These are phyloP conservation scores for Beauveria bassiana DNA, from an alignment of 2,329 filamentous ascomycete genomes.

Conservation along the genomic window DNA sequence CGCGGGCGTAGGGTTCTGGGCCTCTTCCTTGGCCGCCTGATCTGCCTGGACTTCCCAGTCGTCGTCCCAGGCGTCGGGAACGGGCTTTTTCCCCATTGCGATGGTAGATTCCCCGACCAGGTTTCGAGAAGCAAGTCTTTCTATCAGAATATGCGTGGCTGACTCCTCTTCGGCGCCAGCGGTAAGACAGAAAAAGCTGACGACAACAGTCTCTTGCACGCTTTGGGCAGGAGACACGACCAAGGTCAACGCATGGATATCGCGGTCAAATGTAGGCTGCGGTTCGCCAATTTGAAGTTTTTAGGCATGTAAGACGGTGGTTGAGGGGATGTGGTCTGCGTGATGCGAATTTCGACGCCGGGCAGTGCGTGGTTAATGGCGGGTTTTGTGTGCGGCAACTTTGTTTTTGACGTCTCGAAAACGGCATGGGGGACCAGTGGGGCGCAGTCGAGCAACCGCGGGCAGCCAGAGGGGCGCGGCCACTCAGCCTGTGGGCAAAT, in stretches of 20 bases:
- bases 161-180: not conserved
- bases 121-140: not conserved
- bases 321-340: not conserved
- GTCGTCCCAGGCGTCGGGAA: conserved; percentile 82
- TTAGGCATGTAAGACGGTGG: not conserved
- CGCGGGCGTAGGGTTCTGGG: conserved; percentile 27
- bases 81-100: conserved; percentile 22
- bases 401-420: not conserved
- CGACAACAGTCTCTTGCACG: conserved; percentile 6
- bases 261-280: not conserved
- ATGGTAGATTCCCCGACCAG: no score
- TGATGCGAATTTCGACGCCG: not conserved
- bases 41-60: conserved; percentile 82
- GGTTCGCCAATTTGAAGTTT: not conserved
- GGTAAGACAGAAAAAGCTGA: not conserved
- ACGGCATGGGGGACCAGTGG: not conserved
- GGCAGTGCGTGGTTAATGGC: not conserved
- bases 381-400: not conserved
- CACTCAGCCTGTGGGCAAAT: not conserved
- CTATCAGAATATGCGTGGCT: not conserved
- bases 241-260: conserved; percentile 9
- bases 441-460: not conserved
- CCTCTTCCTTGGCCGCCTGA: conserved; percentile 31
- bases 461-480: not conserved
- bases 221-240: conserved; percentile 9